Base-by-base conservation (phyloP, 1,284 basidiomycete genomes). In the Ganoderma multipileum region DNA sequence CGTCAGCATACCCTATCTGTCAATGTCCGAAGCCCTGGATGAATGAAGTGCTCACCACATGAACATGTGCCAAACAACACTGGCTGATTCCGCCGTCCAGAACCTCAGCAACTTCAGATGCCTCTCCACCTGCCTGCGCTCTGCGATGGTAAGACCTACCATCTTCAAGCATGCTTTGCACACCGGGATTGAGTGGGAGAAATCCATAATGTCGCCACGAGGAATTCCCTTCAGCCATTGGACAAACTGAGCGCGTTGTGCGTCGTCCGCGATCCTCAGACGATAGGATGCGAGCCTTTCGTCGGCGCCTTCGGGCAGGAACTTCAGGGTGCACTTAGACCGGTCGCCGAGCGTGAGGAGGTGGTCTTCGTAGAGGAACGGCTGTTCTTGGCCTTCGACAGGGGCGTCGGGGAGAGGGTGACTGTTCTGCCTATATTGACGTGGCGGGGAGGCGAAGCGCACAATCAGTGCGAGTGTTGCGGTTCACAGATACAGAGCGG, bases 31-130 rank as follows among this genome's bases (percentile, higher is more conserved):
- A 55, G 23, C 20, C 11, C 14, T 36, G 11, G 5, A 38, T 23
- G 9, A 36, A n/a, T 36, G 1, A 39, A 39, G 9, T 20, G 50
- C 68, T 33, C 33, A 69, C 68, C 61, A 63, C 26, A 42, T 30
- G 2, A 30, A 36, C 7, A 69, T 26, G 36, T 69, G 68, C 41
- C 63, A 50, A 44, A 69, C 68, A 26, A 64, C 52, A 55, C 41
- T 47, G 36, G 60, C 64, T 1, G 44, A 14, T 36, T 11, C 55
- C 12, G 63, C 57, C 52, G 68, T 38, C 20, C 63, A 57, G 28
- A 4, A 18, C 30, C 33, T 33, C 33, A 66, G 7, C 20, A 26
- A 16, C 18, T 55, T 18, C 47, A 18, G 28, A 47, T 26, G 20
- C 61, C 44, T 44, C 16, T 33, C 41, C 14, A 12, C 30, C 28